A percentile compares a stretch with the other conserved stretches of the same genome.
These are phyloP conservation scores for Carpinus viminea DNA, from an alignment of 306 rosid genomes.

Conservation along the genomic window DNA sequence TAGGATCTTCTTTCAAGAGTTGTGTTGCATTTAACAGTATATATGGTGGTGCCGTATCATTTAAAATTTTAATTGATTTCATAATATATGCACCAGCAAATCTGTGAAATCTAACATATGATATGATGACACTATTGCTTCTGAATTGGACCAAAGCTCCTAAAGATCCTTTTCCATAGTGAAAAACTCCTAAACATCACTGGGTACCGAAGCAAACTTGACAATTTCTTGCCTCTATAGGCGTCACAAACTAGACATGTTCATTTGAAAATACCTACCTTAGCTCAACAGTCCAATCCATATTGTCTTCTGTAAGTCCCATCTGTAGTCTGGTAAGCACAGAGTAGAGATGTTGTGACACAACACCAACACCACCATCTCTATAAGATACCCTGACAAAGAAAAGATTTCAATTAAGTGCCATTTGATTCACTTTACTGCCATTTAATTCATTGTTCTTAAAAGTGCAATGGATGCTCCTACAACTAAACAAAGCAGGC, in stretches of 20 bases:
- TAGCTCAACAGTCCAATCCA: constrained; percentile 91
- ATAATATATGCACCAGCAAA: too few species aligned
- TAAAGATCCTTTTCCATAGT: background rate
- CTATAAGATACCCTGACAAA: constrained; percentile 65
- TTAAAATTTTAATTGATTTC: too few species aligned
- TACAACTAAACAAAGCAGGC: background rate
- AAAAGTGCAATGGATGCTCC: background rate
- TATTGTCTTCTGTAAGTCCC: constrained; percentile 81
- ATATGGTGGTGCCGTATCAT: too few species aligned
- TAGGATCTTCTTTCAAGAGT: too few species aligned
- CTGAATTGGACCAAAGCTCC: too few species aligned
- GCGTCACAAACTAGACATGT: background rate
- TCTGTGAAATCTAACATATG: too few species aligned
- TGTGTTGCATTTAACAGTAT: too few species aligned
- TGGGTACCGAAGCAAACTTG: background rate
- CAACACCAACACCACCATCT: constrained; percentile 64
- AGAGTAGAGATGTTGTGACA: constrained; percentile 75
- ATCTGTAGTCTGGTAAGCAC: constrained; percentile 85
- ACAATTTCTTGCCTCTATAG: background rate
- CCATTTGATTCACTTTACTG: constrained; percentile 4
- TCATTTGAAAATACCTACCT: constrained; percentile 30
- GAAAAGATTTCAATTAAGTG: constrained; percentile 13
- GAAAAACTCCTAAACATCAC: constrained; percentile 14
- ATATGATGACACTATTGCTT: too few species aligned
- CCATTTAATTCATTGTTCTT: background rate